Percentiles rank a stretch among this genome's conserved stretches.
Conservation (phyloP, 208 protist species). For the Crithidia acanthocephali region DNA sequence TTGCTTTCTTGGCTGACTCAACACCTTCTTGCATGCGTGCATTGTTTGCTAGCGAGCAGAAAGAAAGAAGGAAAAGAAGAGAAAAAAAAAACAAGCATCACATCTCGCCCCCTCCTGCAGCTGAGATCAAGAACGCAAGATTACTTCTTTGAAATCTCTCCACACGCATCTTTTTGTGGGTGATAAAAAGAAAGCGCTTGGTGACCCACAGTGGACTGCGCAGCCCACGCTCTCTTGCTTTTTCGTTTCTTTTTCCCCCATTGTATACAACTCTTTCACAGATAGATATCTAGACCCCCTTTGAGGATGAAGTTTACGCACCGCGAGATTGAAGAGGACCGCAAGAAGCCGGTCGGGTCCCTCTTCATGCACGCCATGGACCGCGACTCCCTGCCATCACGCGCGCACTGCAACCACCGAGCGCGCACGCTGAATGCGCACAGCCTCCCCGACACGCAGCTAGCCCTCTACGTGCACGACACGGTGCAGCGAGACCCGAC, state of each 20-base stretch:
- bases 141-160: no score
- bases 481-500: conserved; percentile 14
- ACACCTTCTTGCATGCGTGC: no score
- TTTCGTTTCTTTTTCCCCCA: neutral
- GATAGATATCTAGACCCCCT: neutral
- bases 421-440: conserved; percentile 39
- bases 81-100: no score
- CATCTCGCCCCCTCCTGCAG: no score
- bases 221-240: neutral
- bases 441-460: conserved; percentile 63
- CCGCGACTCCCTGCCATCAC: conserved; percentile 40
- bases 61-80: no score
- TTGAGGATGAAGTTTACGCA: conserved; percentile 45
- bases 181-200: no score
- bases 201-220: no score
- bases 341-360: conserved; percentile 63
- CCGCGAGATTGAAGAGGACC: conserved; percentile 54
- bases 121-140: no score
- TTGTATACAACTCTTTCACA: no score
- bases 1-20: no score
- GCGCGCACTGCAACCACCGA: conserved; percentile 33
- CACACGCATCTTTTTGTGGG: no score
- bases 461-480: conserved; percentile 53
- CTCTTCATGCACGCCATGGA: conserved; percentile 72
- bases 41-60: no score